These are phyloP conservation scores for Schizochytrium sp. DNA, from an alignment of 108 stramenopile genomes.

Conservation along the genomic window DNA sequence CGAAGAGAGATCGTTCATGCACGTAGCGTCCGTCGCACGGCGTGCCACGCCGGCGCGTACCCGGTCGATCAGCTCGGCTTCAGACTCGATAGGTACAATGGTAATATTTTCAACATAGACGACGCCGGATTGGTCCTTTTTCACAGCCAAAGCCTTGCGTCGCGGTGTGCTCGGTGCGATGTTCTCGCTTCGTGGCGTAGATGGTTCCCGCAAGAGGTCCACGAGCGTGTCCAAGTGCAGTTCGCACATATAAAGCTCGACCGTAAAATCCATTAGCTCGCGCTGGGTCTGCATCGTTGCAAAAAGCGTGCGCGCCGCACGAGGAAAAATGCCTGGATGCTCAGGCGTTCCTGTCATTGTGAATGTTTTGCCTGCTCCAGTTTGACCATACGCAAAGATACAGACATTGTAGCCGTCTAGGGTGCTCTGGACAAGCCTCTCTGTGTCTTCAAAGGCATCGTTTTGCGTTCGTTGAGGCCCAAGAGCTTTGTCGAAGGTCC, in stretches of 20 bases:
- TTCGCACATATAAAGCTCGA: slow-evolving; percentile 54
- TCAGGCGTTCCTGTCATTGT: slow-evolving; percentile 41
- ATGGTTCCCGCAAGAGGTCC: slow-evolving; percentile 45
- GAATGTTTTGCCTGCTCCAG: slow-evolving; percentile 48
- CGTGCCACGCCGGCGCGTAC: not conserved
- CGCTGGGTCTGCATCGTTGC: not conserved
- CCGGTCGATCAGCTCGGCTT: not conserved
- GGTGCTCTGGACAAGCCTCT: slow-evolving; percentile 40
- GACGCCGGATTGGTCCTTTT: not conserved
- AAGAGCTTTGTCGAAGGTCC: slow-evolving; percentile 38
- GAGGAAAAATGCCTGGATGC: slow-evolving; percentile 39
- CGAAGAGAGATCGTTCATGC: not conserved
- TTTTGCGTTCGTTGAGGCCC: slow-evolving; percentile 28
- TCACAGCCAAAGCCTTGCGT: not conserved
- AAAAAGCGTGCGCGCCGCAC: slow-evolving; percentile 35
- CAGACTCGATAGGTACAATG: not conserved
- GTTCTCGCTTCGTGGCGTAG: too few species aligned
- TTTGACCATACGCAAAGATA: slow-evolving; percentile 53
- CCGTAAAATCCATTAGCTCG: slow-evolving; percentile 14
- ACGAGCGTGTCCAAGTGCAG: slow-evolving; percentile 60
- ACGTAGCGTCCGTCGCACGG: not conserved
- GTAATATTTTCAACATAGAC: slow-evolving; percentile 1
- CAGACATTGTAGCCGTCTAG: slow-evolving; percentile 52
- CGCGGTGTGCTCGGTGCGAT: too few species aligned
- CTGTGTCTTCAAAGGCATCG: slow-evolving; percentile 46